Conservation (phyloP, 2,329 filamentous ascomycete genomes). For the Alternaria rosae region DNA sequence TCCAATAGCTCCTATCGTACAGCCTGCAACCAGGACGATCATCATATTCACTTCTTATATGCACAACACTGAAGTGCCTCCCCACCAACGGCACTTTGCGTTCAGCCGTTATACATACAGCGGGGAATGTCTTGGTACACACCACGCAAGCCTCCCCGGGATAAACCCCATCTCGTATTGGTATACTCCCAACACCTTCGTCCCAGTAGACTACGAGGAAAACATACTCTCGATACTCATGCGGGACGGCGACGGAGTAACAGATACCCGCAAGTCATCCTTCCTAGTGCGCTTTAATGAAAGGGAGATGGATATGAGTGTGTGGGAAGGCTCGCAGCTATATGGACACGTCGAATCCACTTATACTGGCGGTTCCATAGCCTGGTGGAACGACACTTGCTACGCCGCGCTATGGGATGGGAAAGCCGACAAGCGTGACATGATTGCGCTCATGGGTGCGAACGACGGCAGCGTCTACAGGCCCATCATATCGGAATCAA, state of each 20-base stretch:
- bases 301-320: constrained; percentile 13
- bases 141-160: background rate
- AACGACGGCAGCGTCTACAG: background rate
- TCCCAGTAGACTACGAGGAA: constrained; percentile 7
- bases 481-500: background rate
- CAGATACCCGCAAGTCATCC: background rate
- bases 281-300: constrained; percentile 25
- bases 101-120: constrained; percentile 22
- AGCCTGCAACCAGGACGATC: constrained; percentile 22
- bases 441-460: constrained; percentile 6
- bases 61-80: background rate
- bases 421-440: background rate
- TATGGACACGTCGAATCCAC: background rate
- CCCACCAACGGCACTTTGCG: background rate
- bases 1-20: constrained; percentile 14
- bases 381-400: constrained; percentile 29
- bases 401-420: background rate
- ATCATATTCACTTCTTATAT: no score
- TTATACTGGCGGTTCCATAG: background rate
- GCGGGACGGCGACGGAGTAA: background rate
- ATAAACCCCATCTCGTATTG: background rate
- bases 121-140: constrained; percentile 11
- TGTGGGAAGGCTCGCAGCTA: background rate
- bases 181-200: background rate
- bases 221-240: constrained; percentile 2